Evolutionary conservation across 305 asterid species (phyloP).

Genomic region (Rubia balearica): DNA sequence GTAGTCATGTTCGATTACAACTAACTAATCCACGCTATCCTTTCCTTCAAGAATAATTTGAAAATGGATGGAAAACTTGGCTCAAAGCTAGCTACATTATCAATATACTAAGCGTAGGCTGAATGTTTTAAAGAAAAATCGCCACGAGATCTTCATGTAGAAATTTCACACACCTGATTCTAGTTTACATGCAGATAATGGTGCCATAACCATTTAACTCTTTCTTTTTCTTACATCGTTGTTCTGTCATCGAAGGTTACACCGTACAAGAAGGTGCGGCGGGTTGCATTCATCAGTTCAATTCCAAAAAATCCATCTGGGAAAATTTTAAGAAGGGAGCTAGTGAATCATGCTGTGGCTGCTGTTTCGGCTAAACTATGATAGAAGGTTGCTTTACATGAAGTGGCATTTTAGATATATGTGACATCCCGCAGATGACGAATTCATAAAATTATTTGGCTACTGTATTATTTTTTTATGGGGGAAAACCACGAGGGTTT

Average conservation of each 20-base stretch:
- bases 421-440: background rate
- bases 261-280: constrained; percentile 66
- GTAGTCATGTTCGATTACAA: background rate
- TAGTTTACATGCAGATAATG: too few species aligned
- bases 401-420: background rate
- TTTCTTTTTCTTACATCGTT: background rate
- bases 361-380: constrained; percentile 45
- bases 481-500: background rate
- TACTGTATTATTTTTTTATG: background rate
- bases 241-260: constrained; percentile 43
- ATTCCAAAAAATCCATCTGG: constrained; percentile 80
- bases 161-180: background rate
- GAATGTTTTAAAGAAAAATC: background rate
- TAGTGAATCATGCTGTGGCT: constrained; percentile 40
- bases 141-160: background rate
- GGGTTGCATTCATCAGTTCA: constrained; percentile 45
- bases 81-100: background rate
- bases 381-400: constrained; percentile 12
- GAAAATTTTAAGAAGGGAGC: constrained; percentile 61
- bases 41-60: background rate
- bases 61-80: too few species aligned
- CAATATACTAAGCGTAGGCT: too few species aligned
- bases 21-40: background rate
- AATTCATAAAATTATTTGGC: background rate
- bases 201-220: background rate